Percentiles rank a stretch among this genome's conserved stretches.
Conservation (phyloP, 2,329 filamentous ascomycete genomes). For the Lasiodiplodia hormozganensis region DNA sequence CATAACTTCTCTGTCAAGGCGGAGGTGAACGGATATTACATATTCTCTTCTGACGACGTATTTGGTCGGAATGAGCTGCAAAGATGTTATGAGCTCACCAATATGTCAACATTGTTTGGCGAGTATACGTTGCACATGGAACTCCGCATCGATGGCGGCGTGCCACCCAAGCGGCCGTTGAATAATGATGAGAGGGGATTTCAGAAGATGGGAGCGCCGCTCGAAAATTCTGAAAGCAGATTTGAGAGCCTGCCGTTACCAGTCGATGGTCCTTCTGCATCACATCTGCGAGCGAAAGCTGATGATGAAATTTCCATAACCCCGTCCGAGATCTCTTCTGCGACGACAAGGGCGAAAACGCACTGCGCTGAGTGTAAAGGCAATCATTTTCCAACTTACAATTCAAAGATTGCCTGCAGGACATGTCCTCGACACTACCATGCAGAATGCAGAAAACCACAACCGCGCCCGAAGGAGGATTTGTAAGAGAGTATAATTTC, state of each 20-base stretch:
- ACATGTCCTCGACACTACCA: constrained; percentile 17
- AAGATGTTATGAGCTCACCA: not conserved
- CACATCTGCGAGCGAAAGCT: not conserved
- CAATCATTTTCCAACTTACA: constrained; percentile 15
- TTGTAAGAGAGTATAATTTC: not conserved
- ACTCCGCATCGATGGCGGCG: not conserved
- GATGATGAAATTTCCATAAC: constrained; percentile 14
- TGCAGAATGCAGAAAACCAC: not conserved
- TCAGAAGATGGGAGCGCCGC: not conserved
- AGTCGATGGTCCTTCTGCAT: not conserved
- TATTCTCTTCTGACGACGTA: not conserved
- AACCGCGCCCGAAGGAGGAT: not conserved
- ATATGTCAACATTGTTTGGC: not conserved
- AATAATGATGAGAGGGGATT: not conserved
- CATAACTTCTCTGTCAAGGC: not conserved
- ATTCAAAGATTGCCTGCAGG: constrained; percentile 1
- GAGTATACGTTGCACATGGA: constrained; percentile 20
- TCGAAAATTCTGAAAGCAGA: not conserved
- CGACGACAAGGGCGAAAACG: not conserved
- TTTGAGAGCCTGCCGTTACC: not conserved
- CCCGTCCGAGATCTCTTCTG: constrained; percentile 18
- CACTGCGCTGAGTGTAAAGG: constrained; percentile 24
- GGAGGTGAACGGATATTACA: constrained; percentile 14
- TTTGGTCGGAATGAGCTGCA: not conserved
- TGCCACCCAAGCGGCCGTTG: not conserved